Evolutionary conservation across 306 rosid genomes (phyloP).

Genomic region (Trichosanthes truncata): DNA sequence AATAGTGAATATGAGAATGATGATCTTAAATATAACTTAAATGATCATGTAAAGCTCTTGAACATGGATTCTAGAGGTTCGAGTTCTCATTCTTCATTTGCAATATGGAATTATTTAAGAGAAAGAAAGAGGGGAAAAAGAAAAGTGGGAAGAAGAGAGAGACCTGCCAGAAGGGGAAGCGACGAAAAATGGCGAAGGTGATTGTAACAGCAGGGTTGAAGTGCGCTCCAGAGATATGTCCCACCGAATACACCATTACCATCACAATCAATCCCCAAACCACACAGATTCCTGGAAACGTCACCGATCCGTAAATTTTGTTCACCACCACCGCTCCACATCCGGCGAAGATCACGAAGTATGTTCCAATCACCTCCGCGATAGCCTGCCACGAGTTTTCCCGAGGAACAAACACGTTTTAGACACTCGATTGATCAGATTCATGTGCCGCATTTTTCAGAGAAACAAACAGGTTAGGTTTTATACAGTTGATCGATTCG

Average conservation of each 20-base stretch:
- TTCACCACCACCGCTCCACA: slow-evolving; percentile 29
- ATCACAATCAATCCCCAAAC: slow-evolving; percentile 31
- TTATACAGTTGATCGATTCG: neutral
- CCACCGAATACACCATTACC: slow-evolving; percentile 28
- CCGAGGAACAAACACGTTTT: neutral
- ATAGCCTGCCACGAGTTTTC: slow-evolving; percentile 11
- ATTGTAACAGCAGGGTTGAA: slow-evolving; percentile 30
- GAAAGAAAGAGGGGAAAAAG: neutral
- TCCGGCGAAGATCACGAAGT: slow-evolving; percentile 28
- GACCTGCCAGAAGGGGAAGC: slow-evolving; percentile 20
- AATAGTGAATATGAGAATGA: too few relatives aligned
- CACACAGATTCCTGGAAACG: slow-evolving; percentile 27
- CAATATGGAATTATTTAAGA: neutral
- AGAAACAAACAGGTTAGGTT: neutral
- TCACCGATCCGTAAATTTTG: slow-evolving; percentile 16
- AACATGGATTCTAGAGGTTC: neutral
- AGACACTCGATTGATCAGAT: neutral
- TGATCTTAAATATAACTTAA: neutral
- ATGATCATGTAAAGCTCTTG: too few relatives aligned
- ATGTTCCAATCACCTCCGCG: slow-evolving; percentile 28
- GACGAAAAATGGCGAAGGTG: slow-evolving; percentile 15
- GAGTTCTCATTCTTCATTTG: neutral
- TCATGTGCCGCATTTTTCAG: neutral
- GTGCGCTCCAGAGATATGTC: slow-evolving; percentile 34
- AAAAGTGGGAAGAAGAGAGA: neutral